Evolutionary conservation across 306 rosid genomes (phyloP), one percentile per base, ranked within the genome.

Genomic region (Rosa multiflora): DNA sequence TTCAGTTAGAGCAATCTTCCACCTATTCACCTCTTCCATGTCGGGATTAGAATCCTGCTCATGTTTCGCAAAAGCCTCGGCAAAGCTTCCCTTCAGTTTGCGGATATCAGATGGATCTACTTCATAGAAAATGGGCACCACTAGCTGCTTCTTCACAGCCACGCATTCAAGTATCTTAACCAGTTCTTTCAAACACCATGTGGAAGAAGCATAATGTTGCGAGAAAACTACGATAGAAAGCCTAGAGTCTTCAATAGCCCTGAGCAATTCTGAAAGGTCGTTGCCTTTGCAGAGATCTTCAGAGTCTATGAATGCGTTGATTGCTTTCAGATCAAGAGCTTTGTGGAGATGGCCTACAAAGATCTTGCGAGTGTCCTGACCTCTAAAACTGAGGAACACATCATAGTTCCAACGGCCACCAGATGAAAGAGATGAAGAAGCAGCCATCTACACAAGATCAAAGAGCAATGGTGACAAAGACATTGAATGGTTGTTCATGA

Each of bases 381-480:
- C 78, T 74, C 78, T 56, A 5, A 75, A 75, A 49, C 29, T 75
- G 52, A 75, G 46, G 78, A 75, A 75, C 18, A n/a, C 78, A 44
- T 75, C 78, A 44, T 56, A 75, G 18, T 55, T 56, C 63, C 63
- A 56, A n/a, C 32, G 63, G 63, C 63, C 13, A 56, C 29, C 29
- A 56, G 29, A n/a, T n/a, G 21, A 52, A 3, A 10, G 32, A 8
- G 63, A 58, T 21, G 64, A 58, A 58, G 64, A 8, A 58, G 35
- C 35, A 58, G 67, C 67, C 67, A 61, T 61, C 32, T 21, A 61
- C 67, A 61, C 15, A 26, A 10, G 67, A 10, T 23, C 39, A 10
- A 0, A 58, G 35, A 18, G 63, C 59, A 20, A 15, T 56, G 29
- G 29, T 20, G 29, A n/a, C 0, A 53, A 53, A 53, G 44, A 42